Evolutionary conservation across 129 eudicot genomes (phyloP).

Genomic region (Arctium minus): DNA sequence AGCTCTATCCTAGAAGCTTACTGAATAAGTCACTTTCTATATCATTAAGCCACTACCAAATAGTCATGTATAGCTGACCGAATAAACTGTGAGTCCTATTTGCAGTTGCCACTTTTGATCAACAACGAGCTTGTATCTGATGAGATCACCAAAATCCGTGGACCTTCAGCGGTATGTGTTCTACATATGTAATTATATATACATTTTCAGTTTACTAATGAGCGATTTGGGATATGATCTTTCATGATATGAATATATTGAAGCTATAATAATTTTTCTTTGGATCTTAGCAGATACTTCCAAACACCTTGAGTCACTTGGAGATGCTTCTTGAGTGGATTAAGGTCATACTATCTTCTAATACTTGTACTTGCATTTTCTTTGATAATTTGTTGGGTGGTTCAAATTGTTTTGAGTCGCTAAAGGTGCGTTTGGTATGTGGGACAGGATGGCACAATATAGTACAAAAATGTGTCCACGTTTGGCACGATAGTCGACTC

Average conservation of each 20-base stretch:
- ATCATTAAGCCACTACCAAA: neutral
- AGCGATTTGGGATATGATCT: neutral
- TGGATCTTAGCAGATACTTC: constrained; percentile 37
- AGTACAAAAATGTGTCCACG: neutral
- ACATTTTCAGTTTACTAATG: neutral
- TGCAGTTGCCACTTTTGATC: constrained; percentile 86
- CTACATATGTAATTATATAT: neutral
- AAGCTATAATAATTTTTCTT: neutral
- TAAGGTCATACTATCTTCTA: constrained; percentile 47
- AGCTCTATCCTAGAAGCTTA: neutral
- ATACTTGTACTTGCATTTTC: neutral
- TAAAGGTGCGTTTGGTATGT: neutral
- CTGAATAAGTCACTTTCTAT: neutral
- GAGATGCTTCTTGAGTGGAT: constrained; percentile 89
- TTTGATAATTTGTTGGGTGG: neutral
- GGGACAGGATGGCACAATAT: neutral
- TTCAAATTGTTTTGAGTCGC: neutral
- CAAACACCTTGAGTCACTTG: constrained; percentile 40
- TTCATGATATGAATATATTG: neutral
- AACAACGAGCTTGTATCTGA: constrained; percentile 46
- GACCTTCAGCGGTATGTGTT: constrained; percentile 53
- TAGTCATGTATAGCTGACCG: neutral
- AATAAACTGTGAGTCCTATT: neutral
- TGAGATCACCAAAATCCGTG: constrained; percentile 61
- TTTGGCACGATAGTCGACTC: neutral